Evolutionary conservation across 2,329 filamentous ascomycete species (phyloP).

Genomic region (Arthrobotrys entomopaga): DNA sequence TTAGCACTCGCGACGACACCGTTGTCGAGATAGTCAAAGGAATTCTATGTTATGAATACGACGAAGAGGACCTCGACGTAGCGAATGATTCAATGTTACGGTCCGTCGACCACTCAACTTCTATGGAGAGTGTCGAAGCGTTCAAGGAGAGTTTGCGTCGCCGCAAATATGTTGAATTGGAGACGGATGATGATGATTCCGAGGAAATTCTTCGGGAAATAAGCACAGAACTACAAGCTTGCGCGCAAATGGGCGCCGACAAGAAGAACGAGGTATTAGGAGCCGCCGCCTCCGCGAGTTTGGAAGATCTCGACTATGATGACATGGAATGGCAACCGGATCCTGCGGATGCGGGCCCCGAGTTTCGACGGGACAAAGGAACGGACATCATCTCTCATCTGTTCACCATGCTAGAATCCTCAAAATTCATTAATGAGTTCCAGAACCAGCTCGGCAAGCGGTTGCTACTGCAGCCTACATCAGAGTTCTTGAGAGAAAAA

Average conservation of each 20-base stretch:
- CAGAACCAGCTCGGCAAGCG: conserved; percentile 88
- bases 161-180: conserved; percentile 30
- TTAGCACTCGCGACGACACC: conserved; percentile 73
- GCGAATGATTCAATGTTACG: conserved; percentile 1
- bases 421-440: conserved; percentile 92
- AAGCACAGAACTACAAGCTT: conserved; percentile 48
- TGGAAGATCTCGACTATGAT: conserved; percentile 82
- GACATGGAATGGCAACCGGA: conserved; percentile 95
- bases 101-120: conserved; percentile 1
- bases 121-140: conserved; percentile 2
- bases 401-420: conserved; percentile 83
- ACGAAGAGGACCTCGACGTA: conserved; percentile 44
- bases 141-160: conserved; percentile 44
- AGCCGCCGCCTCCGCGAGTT: conserved; percentile 56
- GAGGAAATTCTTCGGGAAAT: conserved; percentile 52
- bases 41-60: conserved; percentile 65
- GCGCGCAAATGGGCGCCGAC: conserved; percentile 61
- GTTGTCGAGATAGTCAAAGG: conserved; percentile 73
- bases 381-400: conserved; percentile 93
- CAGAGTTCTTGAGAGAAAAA: conserved; percentile 79
- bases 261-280: conserved; percentile 64
- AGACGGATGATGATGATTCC: conserved; percentile 30
- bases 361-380: conserved; percentile 87
- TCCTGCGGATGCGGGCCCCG: conserved; percentile 88
- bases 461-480: conserved; percentile 72